A percentile compares a stretch with the other conserved stretches of the same genome.
phyloP scores from a whole-genome alignment of 345 rosid genomes.

The Gossypium rotundifolium region DNA sequence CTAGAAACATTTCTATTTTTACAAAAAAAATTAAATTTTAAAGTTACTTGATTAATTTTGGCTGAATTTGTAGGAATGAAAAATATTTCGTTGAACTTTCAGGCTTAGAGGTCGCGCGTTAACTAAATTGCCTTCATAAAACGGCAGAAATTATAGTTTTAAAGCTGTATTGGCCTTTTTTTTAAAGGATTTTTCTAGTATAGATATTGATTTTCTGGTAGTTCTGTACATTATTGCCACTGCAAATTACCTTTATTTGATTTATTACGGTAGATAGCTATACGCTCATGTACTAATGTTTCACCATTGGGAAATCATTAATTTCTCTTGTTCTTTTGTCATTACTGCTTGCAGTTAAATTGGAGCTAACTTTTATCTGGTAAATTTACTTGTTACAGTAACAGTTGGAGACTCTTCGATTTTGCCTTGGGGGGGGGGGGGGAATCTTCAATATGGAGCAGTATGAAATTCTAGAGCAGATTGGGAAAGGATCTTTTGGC shows the following conservation, averaged over 20 bases:
- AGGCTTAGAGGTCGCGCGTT: background rate
- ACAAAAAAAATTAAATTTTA: background rate
- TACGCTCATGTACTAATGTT: background rate
- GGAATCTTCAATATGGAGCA: constrained; percentile 56
- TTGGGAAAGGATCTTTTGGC: constrained; percentile 95
- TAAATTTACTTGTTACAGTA: constrained; percentile 2
- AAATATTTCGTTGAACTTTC: background rate
- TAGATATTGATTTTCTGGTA: background rate
- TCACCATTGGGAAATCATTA: background rate
- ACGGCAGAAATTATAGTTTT: background rate
- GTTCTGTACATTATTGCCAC: background rate
- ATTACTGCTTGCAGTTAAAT: background rate
- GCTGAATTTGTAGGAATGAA: background rate
- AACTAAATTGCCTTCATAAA: background rate
- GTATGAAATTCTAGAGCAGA: constrained; percentile 86
- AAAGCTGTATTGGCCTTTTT: background rate
- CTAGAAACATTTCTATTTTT: background rate
- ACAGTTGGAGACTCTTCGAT: background rate
- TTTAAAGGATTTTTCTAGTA: background rate
- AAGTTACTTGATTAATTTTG: background rate
- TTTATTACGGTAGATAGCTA: background rate
- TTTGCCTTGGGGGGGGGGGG: background rate
- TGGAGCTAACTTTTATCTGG: background rate
- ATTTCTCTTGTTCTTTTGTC: background rate
- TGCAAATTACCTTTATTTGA: background rate